phyloP scores from a whole-genome alignment of 2,329 filamentous ascomycete species.

The Remersonia thermophila region DNA sequence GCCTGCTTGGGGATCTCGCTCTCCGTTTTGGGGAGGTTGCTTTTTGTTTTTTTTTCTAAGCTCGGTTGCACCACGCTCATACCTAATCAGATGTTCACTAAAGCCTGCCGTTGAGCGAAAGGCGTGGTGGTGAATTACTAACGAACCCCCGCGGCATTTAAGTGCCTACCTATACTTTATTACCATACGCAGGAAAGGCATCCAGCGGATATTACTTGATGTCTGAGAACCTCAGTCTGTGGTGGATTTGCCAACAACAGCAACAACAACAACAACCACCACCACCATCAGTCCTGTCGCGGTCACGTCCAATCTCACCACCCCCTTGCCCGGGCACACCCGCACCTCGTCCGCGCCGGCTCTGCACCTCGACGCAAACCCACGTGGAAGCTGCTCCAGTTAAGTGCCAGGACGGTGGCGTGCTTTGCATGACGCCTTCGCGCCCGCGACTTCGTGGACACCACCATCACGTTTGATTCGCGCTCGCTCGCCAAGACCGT shows the following conservation, averaged over 20 bases:
- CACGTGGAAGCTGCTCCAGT: conserved; percentile 9
- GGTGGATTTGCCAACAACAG: too few species aligned
- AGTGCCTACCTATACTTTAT: background rate
- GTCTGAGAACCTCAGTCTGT: too few species aligned
- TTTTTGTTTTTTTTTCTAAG: background rate
- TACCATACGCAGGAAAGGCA: too few species aligned
- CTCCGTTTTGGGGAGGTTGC: conserved; percentile 6
- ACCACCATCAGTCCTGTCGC: too few species aligned
- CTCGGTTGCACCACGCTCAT: background rate
- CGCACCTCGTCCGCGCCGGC: background rate
- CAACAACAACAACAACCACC: too few species aligned
- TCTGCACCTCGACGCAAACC: conserved; percentile 1
- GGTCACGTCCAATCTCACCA: too few species aligned
- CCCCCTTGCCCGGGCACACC: background rate
- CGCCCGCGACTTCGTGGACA: conserved; percentile 3
- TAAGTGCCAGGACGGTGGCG: conserved; percentile 13
- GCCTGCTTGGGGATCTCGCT: conserved; percentile 8
- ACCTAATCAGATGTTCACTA: background rate
- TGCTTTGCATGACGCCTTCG: conserved; percentile 18
- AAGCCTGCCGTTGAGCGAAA: background rate
- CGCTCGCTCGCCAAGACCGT: conserved; percentile 7
- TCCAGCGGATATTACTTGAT: background rate
- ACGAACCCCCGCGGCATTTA: background rate
- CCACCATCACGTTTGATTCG: conserved; percentile 10
- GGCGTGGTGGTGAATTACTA: background rate